Base-by-base conservation (phyloP, 176 grass and related monocot genomes). In the Musa troglodytarum region DNA sequence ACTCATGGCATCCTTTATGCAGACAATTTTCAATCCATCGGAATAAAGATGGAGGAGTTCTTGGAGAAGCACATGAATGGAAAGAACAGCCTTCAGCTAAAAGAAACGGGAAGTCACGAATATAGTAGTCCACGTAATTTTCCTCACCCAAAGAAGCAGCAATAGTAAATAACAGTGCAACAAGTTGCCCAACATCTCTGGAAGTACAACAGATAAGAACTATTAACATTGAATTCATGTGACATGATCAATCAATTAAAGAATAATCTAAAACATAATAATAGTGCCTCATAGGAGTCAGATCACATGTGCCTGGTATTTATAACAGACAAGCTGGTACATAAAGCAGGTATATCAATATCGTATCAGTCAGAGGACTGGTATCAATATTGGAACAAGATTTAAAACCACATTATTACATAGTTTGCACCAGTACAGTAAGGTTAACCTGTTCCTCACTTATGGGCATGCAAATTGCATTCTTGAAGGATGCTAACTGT, bases 21-120 rank as follows among this genome's bases (percentile, higher is more conserved):
- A 97, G 78, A 77, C 85, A 88, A 78, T 87, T 83, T 74, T 93
- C 88, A 82, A 97, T 83, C 90, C 89, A 97, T 79, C 55, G 79
- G 83, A 97, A 97, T 28, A 97, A 54, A 67, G 81, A 93, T 28
- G 93, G 89, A 19, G 93, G 93, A 61, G 63, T 72, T 83, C 53
- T 87, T 74, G 81, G 81, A 84, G 67, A 66, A 86, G 56, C 17
- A 61, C 55, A 77, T 53, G 79, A 85, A 83, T 52, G 70, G 64
- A 79, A 78, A 53, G 81, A 85, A 81, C 53, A 59, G 50, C 80
- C 81, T 81, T 93, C 81, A 77, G 71, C 56, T 83, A 90, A 93
- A 57, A 93, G 82, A 49, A 65, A 64, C 2, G 90, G 90, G 73
- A 97, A 97, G 80, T 97, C 93, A 51, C 93, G 90, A 75, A 82